phyloP scores from a whole-genome alignment of 2,329 filamentous ascomycete genomes.

The Fusarium floridanum region DNA sequence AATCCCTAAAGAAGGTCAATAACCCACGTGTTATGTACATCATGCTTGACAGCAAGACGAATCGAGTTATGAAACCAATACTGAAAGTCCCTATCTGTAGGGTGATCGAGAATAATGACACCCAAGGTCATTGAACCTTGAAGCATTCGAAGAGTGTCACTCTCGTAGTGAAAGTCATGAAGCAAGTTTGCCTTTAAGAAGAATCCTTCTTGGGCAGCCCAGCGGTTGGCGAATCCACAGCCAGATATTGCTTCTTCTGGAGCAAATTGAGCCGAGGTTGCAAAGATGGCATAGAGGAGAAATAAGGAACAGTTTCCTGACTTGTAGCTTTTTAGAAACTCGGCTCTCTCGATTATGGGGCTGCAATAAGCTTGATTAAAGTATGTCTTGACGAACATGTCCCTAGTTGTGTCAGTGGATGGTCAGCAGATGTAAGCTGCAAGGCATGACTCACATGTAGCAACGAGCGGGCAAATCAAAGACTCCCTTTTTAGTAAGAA shows the following conservation, averaged over 20 bases:
- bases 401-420: conserved; percentile 5
- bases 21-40: conserved; percentile 17
- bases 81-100: conserved; percentile 28
- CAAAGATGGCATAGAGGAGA: conserved; percentile 16
- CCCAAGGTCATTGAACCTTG: conserved; percentile 32
- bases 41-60: conserved; percentile 15
- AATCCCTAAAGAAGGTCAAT: fast-evolving
- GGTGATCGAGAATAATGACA: conserved; percentile 21
- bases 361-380: conserved; percentile 33
- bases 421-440: neutral
- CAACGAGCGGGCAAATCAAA: conserved; percentile 26
- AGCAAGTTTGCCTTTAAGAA: conserved; percentile 35
- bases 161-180: conserved; percentile 35
- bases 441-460: neutral
- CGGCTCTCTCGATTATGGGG: conserved; percentile 15
- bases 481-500: conserved; percentile 32
- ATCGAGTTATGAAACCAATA: conserved; percentile 39
- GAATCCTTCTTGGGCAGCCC: conserved; percentile 22
- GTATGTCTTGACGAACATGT: conserved; percentile 23
- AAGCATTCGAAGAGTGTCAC: conserved; percentile 6
- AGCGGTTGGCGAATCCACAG: conserved; percentile 24
- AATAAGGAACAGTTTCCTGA: conserved; percentile 25
- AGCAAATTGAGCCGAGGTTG: neutral
- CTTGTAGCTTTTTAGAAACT: conserved; percentile 21
- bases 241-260: conserved; percentile 14